These are phyloP conservation scores for Pseudocercospora fijiensis DNA, from an alignment of 2,329 filamentous ascomycete genomes.

Conservation along the genomic window DNA sequence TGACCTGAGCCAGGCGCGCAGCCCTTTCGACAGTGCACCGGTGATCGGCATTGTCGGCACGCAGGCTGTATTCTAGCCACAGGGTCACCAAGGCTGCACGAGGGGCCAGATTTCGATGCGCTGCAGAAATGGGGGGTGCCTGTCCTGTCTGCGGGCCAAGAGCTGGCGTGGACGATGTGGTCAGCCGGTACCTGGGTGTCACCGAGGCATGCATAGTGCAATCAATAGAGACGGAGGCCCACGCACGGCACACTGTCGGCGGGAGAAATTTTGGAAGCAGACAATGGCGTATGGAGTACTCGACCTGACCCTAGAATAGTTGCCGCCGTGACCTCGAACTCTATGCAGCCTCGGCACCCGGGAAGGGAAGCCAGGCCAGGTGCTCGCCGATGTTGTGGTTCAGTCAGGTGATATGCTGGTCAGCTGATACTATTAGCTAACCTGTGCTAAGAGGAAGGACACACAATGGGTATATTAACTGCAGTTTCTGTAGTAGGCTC, in stretches of 20 bases:
- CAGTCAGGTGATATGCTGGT: too few relatives aligned
- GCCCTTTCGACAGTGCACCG: neutral
- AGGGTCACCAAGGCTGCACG: neutral
- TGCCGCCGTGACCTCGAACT: constrained; percentile 5
- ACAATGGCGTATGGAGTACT: constrained; percentile 9
- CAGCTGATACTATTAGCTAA: too few relatives aligned
- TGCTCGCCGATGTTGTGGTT: neutral
- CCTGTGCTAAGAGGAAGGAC: too few relatives aligned
- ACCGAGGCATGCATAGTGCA: constrained; percentile 9
- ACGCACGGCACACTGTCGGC: constrained; percentile 7
- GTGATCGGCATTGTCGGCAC: constrained; percentile 2
- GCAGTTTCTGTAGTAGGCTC: too few relatives aligned
- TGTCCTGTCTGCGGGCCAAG: neutral
- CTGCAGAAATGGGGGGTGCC: neutral
- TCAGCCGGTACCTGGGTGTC: constrained; percentile 1
- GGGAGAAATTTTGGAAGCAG: constrained; percentile 3
- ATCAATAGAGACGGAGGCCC: constrained; percentile 1
- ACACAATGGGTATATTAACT: too few relatives aligned
- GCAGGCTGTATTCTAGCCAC: constrained; percentile 1
- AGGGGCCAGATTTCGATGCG: neutral
- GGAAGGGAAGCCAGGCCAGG: neutral
- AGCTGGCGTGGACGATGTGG: constrained; percentile 8
- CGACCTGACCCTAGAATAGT: neutral
- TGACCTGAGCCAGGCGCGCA: neutral
- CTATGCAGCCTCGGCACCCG: constrained; percentile 6